phyloP scores from a whole-genome alignment of 208 protist species.

The Acanthamoeba lenticulata region DNA sequence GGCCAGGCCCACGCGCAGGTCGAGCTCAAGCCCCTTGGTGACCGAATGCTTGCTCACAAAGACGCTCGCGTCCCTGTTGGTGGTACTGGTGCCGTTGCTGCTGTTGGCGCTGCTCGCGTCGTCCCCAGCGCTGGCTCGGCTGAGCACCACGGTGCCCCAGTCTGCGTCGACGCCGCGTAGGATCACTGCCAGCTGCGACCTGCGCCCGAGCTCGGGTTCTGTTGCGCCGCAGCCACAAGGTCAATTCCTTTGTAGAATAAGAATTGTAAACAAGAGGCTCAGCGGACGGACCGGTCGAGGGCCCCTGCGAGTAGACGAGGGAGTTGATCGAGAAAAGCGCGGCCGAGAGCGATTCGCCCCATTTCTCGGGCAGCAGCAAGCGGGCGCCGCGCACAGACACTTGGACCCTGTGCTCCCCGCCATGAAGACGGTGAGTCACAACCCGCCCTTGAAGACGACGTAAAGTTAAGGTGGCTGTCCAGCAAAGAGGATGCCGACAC shows the following conservation, averaged over 20 bases:
- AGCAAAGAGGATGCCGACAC: neutral
- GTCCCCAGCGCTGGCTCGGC: too few species aligned
- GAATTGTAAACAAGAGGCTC: neutral
- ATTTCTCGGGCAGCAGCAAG: neutral
- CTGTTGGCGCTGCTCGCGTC: neutral
- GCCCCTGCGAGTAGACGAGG: neutral
- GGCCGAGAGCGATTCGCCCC: neutral
- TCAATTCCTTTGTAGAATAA: neutral
- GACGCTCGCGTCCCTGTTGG: neutral
- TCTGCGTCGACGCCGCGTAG: neutral
- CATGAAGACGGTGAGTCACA: too few species aligned
- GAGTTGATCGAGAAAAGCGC: neutral
- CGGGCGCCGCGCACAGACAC: too few species aligned
- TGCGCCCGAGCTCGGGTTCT: neutral
- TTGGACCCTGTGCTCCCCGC: too few species aligned
- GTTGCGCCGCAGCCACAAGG: too few species aligned
- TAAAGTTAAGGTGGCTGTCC: neutral
- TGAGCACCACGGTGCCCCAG: neutral
- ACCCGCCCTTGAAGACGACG: neutral
- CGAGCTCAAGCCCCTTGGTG: neutral
- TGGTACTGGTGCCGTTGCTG: neutral
- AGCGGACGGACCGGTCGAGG: neutral
- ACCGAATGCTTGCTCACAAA: neutral
- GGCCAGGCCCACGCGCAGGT: neutral
- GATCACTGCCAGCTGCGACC: neutral